Conservation (phyloP, 1,284 basidiomycete species). For the Marasmius tenuissimus region DNA sequence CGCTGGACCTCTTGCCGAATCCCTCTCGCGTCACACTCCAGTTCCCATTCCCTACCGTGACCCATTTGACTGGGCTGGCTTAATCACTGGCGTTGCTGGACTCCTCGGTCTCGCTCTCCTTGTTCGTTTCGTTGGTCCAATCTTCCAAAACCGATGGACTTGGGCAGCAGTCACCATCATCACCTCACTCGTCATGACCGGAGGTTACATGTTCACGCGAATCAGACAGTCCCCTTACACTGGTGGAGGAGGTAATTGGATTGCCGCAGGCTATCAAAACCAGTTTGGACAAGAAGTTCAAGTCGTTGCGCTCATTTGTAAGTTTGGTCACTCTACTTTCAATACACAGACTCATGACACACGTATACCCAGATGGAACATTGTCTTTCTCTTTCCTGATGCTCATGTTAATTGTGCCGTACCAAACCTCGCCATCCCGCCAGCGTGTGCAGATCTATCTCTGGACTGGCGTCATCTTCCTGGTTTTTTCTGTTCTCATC, state of each 20-base stretch:
- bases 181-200: conserved; percentile 80
- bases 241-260: conserved; percentile 71
- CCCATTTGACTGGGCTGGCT: conserved; percentile 69
- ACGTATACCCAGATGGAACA: conserved; percentile 59
- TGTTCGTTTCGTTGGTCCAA: conserved; percentile 64
- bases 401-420: conserved; percentile 80
- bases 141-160: conserved; percentile 77
- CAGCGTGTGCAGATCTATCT: conserved; percentile 89
- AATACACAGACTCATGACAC: conserved; percentile 1
- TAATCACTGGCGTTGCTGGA: conserved; percentile 43
- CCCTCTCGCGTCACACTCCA: conserved; percentile 72
- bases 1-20: conserved; percentile 72
- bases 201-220: conserved; percentile 95
- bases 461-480: conserved; percentile 82
- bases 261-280: conserved; percentile 86
- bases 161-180: conserved; percentile 72
- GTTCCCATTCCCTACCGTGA: conserved; percentile 72
- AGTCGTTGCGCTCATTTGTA: conserved; percentile 86
- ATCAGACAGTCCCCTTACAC: conserved; percentile 84
- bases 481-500: conserved; percentile 87
- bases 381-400: conserved; percentile 83
- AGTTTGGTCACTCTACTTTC: conserved; percentile 32
- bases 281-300: conserved; percentile 94
- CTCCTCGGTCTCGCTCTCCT: conserved; percentile 45
- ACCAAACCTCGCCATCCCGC: conserved; percentile 70